A percentile compares a stretch with the other conserved stretches of the same genome.
Evolutionary conservation across 1,284 basidiomycete genomes (phyloP).

Genomic region (Ustilago lituana): DNA sequence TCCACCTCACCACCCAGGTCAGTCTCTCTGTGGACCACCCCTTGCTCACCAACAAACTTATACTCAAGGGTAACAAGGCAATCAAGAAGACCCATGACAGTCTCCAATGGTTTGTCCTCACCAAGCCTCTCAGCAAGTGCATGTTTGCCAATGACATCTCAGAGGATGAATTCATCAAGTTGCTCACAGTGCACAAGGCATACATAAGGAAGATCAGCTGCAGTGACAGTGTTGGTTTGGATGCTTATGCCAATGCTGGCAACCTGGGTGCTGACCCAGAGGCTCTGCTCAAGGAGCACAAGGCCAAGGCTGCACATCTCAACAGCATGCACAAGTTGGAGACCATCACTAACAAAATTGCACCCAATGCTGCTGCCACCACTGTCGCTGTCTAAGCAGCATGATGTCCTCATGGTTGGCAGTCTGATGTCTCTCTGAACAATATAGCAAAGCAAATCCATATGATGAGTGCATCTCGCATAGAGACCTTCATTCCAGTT

Average conservation of each 20-base stretch:
- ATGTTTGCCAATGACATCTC: constrained; percentile 70
- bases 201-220: constrained; percentile 65
- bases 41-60: constrained; percentile 67
- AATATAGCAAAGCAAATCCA: constrained; percentile 9
- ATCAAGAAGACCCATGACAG: constrained; percentile 70
- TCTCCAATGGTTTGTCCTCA: constrained; percentile 70
- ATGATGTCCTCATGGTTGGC: too few species aligned
- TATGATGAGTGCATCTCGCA: too few species aligned
- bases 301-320: constrained; percentile 30
- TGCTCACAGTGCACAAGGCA: constrained; percentile 69
- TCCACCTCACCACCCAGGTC: constrained; percentile 67
- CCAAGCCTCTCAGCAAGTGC: constrained; percentile 69
- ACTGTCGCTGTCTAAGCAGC: constrained; percentile 27
- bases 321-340: constrained; percentile 22
- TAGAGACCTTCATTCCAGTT: too few species aligned
- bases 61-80: constrained; percentile 68
- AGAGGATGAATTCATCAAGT: constrained; percentile 67
- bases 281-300: constrained; percentile 55
- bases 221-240: constrained; percentile 67
- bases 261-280: constrained; percentile 68
- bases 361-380: constrained; percentile 12
- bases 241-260: constrained; percentile 69
- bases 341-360: not conserved
- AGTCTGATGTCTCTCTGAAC: constrained; percentile 9
- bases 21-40: constrained; percentile 70